phyloP scores from a whole-genome alignment of 176 grass and related monocot species.

The Oryza meridionalis region DNA sequence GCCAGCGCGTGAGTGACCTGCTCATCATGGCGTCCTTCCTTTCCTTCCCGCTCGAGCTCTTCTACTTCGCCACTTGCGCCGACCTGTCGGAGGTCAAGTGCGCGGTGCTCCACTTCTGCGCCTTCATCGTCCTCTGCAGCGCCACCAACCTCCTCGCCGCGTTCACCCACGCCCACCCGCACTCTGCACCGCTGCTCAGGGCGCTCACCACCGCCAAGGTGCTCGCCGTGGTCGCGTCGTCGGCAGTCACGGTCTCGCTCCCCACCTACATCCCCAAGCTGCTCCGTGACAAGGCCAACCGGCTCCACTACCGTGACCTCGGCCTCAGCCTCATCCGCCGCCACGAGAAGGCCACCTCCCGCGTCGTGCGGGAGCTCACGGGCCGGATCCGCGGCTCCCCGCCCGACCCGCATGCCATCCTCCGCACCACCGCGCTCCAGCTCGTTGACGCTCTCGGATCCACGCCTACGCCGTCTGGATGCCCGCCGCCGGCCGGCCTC shows the following conservation, averaged over 20 bases:
- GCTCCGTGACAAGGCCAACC: slow-evolving; percentile 53
- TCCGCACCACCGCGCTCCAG: slow-evolving; percentile 73
- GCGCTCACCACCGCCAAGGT: slow-evolving; percentile 58
- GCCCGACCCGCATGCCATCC: slow-evolving; percentile 50
- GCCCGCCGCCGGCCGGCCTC: slow-evolving; percentile 32
- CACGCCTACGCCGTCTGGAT: slow-evolving; percentile 74
- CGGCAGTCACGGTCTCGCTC: slow-evolving; percentile 57
- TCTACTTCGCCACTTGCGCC: slow-evolving; percentile 51
- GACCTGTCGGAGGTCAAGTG: slow-evolving; percentile 41
- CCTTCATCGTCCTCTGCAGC: slow-evolving; percentile 66
- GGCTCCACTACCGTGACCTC: slow-evolving; percentile 55
- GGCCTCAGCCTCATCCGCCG: slow-evolving; percentile 34
- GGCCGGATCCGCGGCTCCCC: slow-evolving; percentile 47
- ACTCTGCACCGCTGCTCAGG: slow-evolving; percentile 49
- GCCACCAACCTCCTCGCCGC: slow-evolving; percentile 63
- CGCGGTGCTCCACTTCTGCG: slow-evolving; percentile 52
- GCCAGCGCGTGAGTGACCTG: slow-evolving; percentile 55
- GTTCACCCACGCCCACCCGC: slow-evolving; percentile 50
- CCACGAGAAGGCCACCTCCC: slow-evolving; percentile 62
- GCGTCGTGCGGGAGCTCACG: slow-evolving; percentile 58
- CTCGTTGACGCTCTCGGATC: slow-evolving; percentile 59
- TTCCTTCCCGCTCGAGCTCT: slow-evolving; percentile 56
- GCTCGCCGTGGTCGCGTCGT: slow-evolving; percentile 49
- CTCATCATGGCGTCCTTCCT: slow-evolving; percentile 55
- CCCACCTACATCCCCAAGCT: slow-evolving; percentile 63